A percentile compares a stretch with the other conserved stretches of the same genome.
Conservation (phyloP, 495 filamentous ascomycete species). For the Xylaria nigripes region DNA sequence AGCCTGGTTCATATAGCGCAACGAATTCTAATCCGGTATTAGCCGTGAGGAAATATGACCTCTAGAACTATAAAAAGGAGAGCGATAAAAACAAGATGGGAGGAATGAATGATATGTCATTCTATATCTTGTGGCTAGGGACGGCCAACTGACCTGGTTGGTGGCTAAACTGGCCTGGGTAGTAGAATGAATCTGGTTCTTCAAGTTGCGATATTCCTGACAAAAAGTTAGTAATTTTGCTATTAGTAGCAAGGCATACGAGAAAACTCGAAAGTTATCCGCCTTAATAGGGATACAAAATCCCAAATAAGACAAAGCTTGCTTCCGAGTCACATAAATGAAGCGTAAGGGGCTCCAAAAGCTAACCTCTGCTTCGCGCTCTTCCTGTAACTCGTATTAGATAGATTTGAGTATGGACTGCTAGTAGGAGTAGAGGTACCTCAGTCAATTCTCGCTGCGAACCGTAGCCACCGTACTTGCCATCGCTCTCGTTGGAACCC, state of each 20-base stretch:
- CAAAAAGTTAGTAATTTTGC: neutral
- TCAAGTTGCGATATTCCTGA: constrained; percentile 5
- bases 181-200: constrained; percentile 25
- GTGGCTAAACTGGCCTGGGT: constrained; percentile 69
- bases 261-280: neutral
- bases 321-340: neutral
- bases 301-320: neutral
- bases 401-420: neutral
- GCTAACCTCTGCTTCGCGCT: constrained; percentile 22
- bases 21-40: constrained; percentile 42
- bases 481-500: constrained; percentile 15
- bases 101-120: too few relatives aligned
- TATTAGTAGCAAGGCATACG: neutral
- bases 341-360: constrained; percentile 8
- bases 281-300: neutral
- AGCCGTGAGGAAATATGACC: neutral
- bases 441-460: constrained; percentile 66
- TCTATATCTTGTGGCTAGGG: too few relatives aligned
- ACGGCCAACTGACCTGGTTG: constrained; percentile 28
- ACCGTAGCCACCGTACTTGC: constrained; percentile 52
- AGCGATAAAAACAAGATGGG: neutral
- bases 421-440: constrained; percentile 17
- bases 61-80: neutral
- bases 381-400: constrained; percentile 28
- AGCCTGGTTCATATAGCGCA: constrained; percentile 57